Evolutionary conservation across 108 stramenopile genomes (phyloP), one percentile per base, ranked within the genome.

Genomic region (Stephanodiscus triporus): DNA sequence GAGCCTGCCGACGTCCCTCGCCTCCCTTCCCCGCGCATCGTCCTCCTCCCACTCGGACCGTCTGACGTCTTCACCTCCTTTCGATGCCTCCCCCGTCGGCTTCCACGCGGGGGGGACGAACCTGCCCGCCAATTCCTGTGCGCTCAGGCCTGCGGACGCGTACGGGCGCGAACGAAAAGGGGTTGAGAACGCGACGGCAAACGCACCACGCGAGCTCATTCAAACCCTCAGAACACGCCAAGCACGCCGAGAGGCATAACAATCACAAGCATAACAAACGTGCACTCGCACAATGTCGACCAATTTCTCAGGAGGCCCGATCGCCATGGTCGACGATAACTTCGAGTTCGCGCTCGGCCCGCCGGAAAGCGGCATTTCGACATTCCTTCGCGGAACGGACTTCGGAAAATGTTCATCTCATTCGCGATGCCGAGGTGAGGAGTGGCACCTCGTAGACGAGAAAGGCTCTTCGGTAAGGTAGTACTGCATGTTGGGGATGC

Each of bases 371-470:
- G 79, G 79, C 9, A 69, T 80, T 40, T 73, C 71, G 0, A 37
- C 75, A 22, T 80, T 80, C 66, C 36, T 80, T n/a, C 10, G 79
- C 79, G 0, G 43, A 75, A 20, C 63, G 76, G 43, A 72, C n/a
- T n/a, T n/a, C 53, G 60, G 69, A 34, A 70, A 84, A 43, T 38
- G 70, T 92, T 26, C 86, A 89, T 58, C 66, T 89, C 51, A 68
- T 90, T 29, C 76, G 89, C 19, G 86, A 89, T 63, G 88, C 88
- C 36, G 84, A 93, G 70, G 92, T 36, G 36, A 36, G 36, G 6
- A 36, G 36, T 36, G n/a, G n/a, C n/a, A n/a, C n/a, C n/a, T n/a
- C n/a, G n/a, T n/a, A n/a, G n/a, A n/a, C n/a, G n/a, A n/a, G n/a
- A n/a, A n/a, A n/a, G n/a, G n/a, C n/a, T n/a, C n/a, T n/a, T n/a